These are phyloP conservation scores for Cryptomeria japonica DNA, from an alignment of 75 land plant species.

Conservation along the genomic window DNA sequence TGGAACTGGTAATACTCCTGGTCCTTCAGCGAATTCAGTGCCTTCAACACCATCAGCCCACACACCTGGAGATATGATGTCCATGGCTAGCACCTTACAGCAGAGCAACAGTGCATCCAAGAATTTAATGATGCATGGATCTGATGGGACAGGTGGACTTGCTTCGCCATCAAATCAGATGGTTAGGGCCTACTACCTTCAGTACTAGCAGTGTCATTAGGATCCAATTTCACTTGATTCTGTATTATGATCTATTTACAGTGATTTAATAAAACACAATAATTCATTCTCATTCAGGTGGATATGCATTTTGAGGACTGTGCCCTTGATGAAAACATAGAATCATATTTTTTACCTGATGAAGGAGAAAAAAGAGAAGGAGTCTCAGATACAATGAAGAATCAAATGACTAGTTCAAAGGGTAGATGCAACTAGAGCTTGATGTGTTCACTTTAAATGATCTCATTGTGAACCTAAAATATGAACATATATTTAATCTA, in stretches of 20 bases:
- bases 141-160: constrained; percentile 63
- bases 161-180: constrained; percentile 69
- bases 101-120: constrained; percentile 50
- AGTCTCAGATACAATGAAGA: constrained; percentile 47
- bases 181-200: constrained; percentile 27
- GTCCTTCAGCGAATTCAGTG: constrained; percentile 61
- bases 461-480: not conserved
- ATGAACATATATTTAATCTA: not conserved
- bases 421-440: constrained; percentile 24
- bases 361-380: constrained; percentile 62
- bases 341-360: constrained; percentile 73
- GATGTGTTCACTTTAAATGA: not conserved
- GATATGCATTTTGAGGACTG: constrained; percentile 73
- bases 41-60: constrained; percentile 73
- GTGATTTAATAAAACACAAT: not conserved
- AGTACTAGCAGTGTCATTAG: not conserved
- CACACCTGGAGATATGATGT: constrained; percentile 64
- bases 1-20: constrained; percentile 79
- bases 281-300: constrained; percentile 34
- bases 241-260: not conserved
- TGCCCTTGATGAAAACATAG: constrained; percentile 74
- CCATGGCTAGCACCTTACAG: constrained; percentile 33
- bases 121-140: constrained; percentile 53
- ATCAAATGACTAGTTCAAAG: constrained; percentile 48
- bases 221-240: not conserved